Conservation (phyloP, 129 eudicot species). For the Chrysanthemum lavandulifolium region DNA sequence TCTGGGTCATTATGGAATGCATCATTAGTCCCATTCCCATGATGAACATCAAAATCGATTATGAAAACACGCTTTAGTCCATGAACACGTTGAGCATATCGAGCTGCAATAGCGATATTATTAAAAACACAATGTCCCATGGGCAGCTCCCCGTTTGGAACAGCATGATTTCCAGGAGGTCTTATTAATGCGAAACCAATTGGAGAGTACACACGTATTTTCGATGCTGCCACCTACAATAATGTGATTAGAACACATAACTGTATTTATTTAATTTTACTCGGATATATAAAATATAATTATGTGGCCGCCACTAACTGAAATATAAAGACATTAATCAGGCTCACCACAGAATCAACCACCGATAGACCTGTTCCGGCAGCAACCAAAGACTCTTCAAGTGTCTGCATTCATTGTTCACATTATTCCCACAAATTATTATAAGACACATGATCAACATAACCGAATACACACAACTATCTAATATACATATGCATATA, state of each 20-base stretch:
- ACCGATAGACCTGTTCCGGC: constrained; percentile 93
- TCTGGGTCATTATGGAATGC: constrained; percentile 90
- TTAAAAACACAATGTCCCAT: constrained; percentile 92
- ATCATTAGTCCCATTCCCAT: constrained; percentile 96
- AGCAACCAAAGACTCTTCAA: constrained; percentile 73
- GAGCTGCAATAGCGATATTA: constrained; percentile 75
- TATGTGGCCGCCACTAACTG: neutral
- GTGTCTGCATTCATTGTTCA: constrained; percentile 56
- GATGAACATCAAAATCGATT: constrained; percentile 92
- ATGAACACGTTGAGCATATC: no score
- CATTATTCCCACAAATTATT: neutral
- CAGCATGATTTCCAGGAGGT: constrained; percentile 98
- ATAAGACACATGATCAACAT: no score
- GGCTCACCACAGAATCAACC: constrained; percentile 87
- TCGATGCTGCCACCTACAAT: constrained; percentile 73
- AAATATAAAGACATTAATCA: constrained; percentile 1
- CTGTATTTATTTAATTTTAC: neutral
- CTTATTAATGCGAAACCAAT: constrained; percentile 85
- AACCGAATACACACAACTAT: neutral
- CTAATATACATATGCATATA: no score
- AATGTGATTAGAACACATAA: neutral
- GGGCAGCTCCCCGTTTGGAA: constrained; percentile 62
- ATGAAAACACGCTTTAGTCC: constrained; percentile 81
- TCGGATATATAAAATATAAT: no score
- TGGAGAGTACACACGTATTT: constrained; percentile 54